Evolutionary conservation across 345 rosid species (phyloP), one percentile per base, ranked within the genome.

Genomic region (Geranium rotundifolium): DNA sequence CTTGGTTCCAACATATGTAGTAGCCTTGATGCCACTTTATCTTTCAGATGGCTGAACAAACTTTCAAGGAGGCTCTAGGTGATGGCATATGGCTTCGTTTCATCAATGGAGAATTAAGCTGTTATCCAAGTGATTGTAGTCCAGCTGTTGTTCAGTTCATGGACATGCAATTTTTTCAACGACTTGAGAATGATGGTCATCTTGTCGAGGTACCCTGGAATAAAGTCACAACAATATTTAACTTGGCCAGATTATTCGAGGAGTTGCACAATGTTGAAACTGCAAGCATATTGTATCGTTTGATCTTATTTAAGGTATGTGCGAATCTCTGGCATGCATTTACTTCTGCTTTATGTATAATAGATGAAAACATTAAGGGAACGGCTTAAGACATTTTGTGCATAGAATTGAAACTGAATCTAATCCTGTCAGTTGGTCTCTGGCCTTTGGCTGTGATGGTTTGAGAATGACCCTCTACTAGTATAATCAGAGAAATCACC

Each of bases 181-280:
- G 62, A 68, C 83, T 93, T 29, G 88, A 75, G 73, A 81, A 84
- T 62, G 87, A 81, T 71, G 91, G 88, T 59, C 62, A 64, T 74
- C 34, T 64, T 61, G 77, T 89, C 59, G 91, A 85, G 69, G 75
- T 93, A 58, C 97, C 97, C 60, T 87, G 96, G 95, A 80, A 76
- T 77, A 93, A 90, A 80, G 96, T 87, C 56, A 89, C 97, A 23
- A 76, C 86, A 64, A 72, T 93, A 68, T 93, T 90, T 81, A 90
- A 93, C 76, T 71, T 93, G 65, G 96, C 99, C 68, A 86, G 97
- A 77, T 77, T 93, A 71, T 88, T 87, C 59, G 99, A 90, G 81
- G 91, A 87, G 79, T 69, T 84, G 61, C 88, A 87, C 72, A 82
- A 82, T 59, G 72, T 84, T 31, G 88, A 81, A 78, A 68, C 77